phyloP scores from a whole-genome alignment of 176 grass and related monocot genomes.

The Musa beccarii region DNA sequence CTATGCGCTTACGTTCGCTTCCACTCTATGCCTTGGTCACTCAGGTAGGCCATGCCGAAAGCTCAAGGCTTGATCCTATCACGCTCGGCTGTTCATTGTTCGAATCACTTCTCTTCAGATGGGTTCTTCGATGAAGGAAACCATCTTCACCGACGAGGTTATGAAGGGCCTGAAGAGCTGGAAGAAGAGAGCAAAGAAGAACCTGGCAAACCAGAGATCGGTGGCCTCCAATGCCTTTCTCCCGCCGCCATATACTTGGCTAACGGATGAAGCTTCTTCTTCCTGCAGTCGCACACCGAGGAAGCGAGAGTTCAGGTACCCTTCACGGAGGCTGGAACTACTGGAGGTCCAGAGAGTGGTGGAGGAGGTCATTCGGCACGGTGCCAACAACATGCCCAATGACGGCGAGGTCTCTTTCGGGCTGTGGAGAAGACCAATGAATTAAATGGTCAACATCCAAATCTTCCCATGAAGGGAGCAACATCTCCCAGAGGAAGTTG shows the following conservation, averaged over 20 bases:
- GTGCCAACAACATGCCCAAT: not conserved
- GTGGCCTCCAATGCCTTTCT: not conserved
- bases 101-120: not conserved
- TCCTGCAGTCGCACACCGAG: not conserved
- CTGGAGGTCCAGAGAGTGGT: conserved; percentile 14
- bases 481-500: not conserved
- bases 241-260: not conserved
- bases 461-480: not conserved
- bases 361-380: conserved; percentile 13
- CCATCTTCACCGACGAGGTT: conserved; percentile 3
- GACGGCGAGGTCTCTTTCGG: conserved; percentile 2
- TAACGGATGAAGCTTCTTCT: not conserved
- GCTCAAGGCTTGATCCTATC: not conserved
- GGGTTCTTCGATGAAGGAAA: conserved; percentile 11
- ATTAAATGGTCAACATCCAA: not conserved
- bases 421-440: conserved; percentile 3
- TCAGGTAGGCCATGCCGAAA: not conserved
- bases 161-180: not conserved
- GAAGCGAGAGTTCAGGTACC: not conserved
- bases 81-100: not conserved
- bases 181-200: not conserved
- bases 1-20: conserved; percentile 11
- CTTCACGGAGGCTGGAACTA: conserved; percentile 7
- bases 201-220: not conserved
- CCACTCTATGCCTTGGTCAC: conserved; percentile 6